Conservation (phyloP, 208 protist genomes). For the Eutreptiella sp. region DNA sequence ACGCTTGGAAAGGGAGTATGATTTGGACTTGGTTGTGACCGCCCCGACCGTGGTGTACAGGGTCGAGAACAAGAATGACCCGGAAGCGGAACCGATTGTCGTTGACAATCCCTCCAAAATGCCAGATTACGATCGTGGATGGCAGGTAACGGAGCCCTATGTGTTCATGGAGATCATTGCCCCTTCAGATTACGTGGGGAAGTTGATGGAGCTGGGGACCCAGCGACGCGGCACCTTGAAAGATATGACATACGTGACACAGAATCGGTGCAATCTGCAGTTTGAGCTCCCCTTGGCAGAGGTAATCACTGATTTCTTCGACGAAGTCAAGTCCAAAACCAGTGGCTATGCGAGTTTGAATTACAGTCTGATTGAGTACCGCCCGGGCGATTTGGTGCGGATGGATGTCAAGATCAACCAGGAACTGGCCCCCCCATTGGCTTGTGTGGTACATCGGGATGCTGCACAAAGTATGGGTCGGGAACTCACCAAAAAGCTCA, state of each 20-base stretch:
- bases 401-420: conserved; percentile 83
- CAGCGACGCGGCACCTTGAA: no score
- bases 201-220: no score
- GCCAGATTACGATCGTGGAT: neutral
- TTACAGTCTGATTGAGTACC: conserved; percentile 84
- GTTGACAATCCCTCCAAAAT: neutral
- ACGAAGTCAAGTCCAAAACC: conserved; percentile 75
- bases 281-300: conserved; percentile 89
- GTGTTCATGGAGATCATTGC: no score
- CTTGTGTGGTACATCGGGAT: conserved; percentile 64
- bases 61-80: neutral
- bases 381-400: conserved; percentile 76
- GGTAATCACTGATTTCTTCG: conserved; percentile 89
- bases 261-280: no score
- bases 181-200: no score
- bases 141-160: no score
- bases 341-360: conserved; percentile 88
- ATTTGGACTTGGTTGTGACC: conserved; percentile 81
- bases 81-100: neutral
- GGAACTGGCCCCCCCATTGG: conserved; percentile 78
- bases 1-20: conserved; percentile 84
- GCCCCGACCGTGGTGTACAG: conserved; percentile 81
- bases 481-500: conserved; percentile 68
- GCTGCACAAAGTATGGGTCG: conserved; percentile 54
- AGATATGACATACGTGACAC: no score